Conservation (phyloP, 2,329 filamentous ascomycete species). For the Alternaria triticimaculans region DNA sequence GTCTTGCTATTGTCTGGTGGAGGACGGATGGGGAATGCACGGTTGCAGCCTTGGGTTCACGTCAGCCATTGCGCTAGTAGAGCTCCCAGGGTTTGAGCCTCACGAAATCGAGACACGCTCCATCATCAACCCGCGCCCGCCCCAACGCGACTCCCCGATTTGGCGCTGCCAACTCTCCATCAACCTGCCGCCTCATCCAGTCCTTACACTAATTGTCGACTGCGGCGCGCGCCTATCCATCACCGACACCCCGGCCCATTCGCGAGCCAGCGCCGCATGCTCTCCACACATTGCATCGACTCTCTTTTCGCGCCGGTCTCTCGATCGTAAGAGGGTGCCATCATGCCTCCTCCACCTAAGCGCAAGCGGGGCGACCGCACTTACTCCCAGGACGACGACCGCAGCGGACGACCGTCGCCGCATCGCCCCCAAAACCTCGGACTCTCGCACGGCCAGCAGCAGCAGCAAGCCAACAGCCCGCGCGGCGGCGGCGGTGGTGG, state of each 20-base stretch:
- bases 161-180: background rate
- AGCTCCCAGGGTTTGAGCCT: slow-evolving; percentile 15
- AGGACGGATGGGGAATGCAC: slow-evolving; percentile 6
- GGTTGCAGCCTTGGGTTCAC: slow-evolving; percentile 5
- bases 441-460: slow-evolving; percentile 58
- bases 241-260: slow-evolving; percentile 7
- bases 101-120: slow-evolving; percentile 16
- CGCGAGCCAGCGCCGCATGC: slow-evolving; percentile 36
- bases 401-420: slow-evolving; percentile 55
- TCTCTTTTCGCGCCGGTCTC: slow-evolving; percentile 32
- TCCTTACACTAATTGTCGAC: background rate
- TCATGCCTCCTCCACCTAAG: slow-evolving; percentile 63
- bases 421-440: slow-evolving; percentile 58
- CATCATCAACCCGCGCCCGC: slow-evolving; percentile 13
- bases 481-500: slow-evolving; percentile 38
- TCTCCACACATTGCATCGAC: slow-evolving; percentile 29
- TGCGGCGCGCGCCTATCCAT: slow-evolving; percentile 1
- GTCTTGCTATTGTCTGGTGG: background rate
- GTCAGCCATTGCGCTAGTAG: slow-evolving; percentile 3
- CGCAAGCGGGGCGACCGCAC: slow-evolving; percentile 61
- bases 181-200: background rate
- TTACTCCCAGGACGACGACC: slow-evolving; percentile 52
- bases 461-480: slow-evolving; percentile 34
- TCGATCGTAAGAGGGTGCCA: slow-evolving; percentile 30
- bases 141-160: slow-evolving; percentile 15